A percentile compares a stretch with the other conserved stretches of the same genome.
These are phyloP conservation scores for Hypoxylon rubiginosum DNA, from an alignment of 2,329 filamentous ascomycete genomes.

Conservation along the genomic window DNA sequence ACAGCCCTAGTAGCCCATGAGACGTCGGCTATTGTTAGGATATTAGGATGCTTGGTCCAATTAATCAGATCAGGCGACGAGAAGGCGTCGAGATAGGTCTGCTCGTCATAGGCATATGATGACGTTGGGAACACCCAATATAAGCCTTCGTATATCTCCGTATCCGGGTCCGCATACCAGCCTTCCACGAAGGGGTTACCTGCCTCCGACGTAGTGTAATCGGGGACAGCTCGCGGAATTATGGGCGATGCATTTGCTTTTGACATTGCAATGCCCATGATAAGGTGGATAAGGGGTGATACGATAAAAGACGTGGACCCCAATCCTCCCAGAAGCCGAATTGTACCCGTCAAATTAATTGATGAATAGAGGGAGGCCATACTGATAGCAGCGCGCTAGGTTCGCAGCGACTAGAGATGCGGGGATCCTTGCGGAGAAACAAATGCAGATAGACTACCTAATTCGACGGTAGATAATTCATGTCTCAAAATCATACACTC, in stretches of 20 bases:
- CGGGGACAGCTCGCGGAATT: constrained; percentile 35
- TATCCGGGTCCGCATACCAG: constrained; percentile 66
- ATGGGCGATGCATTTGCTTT: constrained; percentile 15
- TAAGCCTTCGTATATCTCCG: constrained; percentile 58
- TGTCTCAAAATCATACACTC: background rate
- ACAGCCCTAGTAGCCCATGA: constrained; percentile 61
- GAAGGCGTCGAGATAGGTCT: constrained; percentile 66
- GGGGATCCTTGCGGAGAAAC: background rate
- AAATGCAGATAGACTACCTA: background rate
- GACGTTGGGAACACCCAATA: constrained; percentile 65
- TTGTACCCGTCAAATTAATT: background rate
- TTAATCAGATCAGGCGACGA: constrained; percentile 62
- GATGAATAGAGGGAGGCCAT: constrained; percentile 22
- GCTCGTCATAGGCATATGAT: constrained; percentile 59
- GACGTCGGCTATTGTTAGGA: constrained; percentile 57
- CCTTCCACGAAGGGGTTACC: constrained; percentile 64
- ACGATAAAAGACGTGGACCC: background rate
- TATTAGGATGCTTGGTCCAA: constrained; percentile 62
- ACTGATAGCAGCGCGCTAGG: background rate
- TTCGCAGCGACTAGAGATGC: background rate
- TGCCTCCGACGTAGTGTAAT: constrained; percentile 57
- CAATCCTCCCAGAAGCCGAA: background rate
- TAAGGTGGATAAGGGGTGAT: background rate
- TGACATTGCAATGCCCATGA: constrained; percentile 18
- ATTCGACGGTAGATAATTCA: background rate